Percentiles rank a stretch among this genome's conserved stretches.
Evolutionary conservation across 1,284 basidiomycete genomes (phyloP).

Genomic region (Sparassis latifolia): DNA sequence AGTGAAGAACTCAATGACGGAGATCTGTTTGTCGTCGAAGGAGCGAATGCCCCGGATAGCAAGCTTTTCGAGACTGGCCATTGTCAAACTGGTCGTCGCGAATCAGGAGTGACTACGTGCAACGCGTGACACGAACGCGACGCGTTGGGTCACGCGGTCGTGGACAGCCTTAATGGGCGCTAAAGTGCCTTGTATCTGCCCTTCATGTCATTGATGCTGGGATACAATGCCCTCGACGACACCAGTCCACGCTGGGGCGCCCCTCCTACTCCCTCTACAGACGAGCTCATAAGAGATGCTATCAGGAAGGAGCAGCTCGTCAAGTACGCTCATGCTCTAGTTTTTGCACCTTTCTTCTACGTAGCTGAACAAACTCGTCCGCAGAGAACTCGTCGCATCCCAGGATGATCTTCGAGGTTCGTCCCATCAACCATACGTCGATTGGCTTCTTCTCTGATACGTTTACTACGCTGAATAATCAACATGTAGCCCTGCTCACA

Average conservation of each 20-base stretch:
- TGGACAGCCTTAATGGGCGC: constrained; percentile 1
- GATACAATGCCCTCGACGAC: constrained; percentile 44
- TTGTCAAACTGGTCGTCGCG: constrained; percentile 47
- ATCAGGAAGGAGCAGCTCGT: constrained; percentile 63
- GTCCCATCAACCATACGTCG: constrained; percentile 15
- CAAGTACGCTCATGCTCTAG: constrained; percentile 33
- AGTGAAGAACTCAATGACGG: constrained; percentile 95
- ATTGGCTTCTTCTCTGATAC: neutral
- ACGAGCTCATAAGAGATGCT: constrained; percentile 66
- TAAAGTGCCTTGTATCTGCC: neutral
- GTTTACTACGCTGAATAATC: neutral
- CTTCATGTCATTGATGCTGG: constrained; percentile 35
- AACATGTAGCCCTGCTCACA: constrained; percentile 52
- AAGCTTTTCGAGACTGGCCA: constrained; percentile 86
- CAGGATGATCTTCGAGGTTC: constrained; percentile 70
- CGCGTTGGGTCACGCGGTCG: constrained; percentile 1
- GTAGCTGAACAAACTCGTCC: neutral
- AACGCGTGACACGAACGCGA: constrained; percentile 11
- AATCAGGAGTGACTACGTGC: constrained; percentile 7
- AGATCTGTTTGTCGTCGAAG: constrained; percentile 91
- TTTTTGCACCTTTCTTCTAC: neutral
- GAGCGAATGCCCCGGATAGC: constrained; percentile 85
- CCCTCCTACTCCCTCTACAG: constrained; percentile 34
- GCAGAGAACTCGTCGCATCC: constrained; percentile 63
- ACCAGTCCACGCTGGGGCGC: constrained; percentile 51